Evolutionary conservation across 345 rosid genomes (phyloP).

Genomic region (Cardamine chenopodiifolia): DNA sequence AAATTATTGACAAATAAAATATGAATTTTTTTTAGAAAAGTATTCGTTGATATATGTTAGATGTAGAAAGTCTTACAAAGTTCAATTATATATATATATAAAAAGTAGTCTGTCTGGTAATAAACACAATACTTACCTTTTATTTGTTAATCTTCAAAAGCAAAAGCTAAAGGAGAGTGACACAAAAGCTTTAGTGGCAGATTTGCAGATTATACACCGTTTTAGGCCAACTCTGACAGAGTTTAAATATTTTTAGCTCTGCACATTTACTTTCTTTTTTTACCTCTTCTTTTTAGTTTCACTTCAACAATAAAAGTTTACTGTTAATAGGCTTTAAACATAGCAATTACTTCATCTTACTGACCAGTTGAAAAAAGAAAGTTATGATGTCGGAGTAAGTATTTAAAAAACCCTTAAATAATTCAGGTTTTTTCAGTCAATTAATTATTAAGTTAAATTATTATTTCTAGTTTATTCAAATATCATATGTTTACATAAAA

Average conservation of each 20-base stretch:
- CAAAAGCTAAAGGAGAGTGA: slow-evolving; percentile 39
- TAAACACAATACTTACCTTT: slow-evolving; percentile 45
- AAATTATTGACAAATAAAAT: background rate
- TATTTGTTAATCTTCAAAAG: slow-evolving; percentile 41
- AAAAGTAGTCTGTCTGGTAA: slow-evolving; percentile 23
- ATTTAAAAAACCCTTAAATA: background rate
- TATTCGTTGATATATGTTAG: background rate
- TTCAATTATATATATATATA: background rate
- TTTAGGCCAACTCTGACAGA: slow-evolving; percentile 46
- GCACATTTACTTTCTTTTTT: slow-evolving; percentile 33
- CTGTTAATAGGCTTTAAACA: slow-evolving; percentile 32
- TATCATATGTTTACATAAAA: background rate
- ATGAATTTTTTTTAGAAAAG: background rate
- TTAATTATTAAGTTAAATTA: background rate
- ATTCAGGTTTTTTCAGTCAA: background rate
- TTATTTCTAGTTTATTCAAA: too few species aligned
- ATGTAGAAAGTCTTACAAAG: slow-evolving; percentile 11
- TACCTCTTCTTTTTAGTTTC: slow-evolving; percentile 3
- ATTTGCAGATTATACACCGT: slow-evolving; percentile 45
- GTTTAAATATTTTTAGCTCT: slow-evolving; percentile 30
- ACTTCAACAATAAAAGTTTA: slow-evolving; percentile 7
- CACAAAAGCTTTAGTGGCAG: slow-evolving; percentile 44
- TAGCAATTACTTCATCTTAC: slow-evolving; percentile 21
- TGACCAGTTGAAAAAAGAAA: slow-evolving; percentile 17
- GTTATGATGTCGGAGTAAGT: background rate